Conservation (phyloP, 2,329 filamentous ascomycete genomes). For the Hymenoscyphus linearis region DNA sequence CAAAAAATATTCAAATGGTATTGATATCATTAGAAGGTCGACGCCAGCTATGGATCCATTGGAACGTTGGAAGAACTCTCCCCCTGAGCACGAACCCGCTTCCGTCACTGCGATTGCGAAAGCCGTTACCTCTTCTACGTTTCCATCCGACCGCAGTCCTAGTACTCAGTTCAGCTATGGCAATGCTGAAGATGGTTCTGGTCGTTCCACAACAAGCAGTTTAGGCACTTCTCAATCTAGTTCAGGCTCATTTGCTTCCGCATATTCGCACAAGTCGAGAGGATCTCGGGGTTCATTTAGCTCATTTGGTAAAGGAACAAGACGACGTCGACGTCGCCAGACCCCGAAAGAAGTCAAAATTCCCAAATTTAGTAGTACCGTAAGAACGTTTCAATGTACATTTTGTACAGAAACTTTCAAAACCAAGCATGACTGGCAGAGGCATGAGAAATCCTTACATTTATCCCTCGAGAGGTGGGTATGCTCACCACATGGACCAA, state of each 20-base stretch:
- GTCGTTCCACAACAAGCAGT: conserved; percentile 52
- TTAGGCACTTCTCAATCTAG: conserved; percentile 57
- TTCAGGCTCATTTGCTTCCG: conserved; percentile 52
- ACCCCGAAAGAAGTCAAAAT: conserved; percentile 38
- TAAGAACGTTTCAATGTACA: conserved; percentile 53
- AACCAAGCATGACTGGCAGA: conserved; percentile 65
- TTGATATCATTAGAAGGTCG: conserved; percentile 66
- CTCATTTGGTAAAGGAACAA: conserved; percentile 26
- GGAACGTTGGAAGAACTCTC: conserved; percentile 65
- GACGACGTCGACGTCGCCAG: conserved; percentile 29
- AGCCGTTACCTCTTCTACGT: conserved; percentile 48
- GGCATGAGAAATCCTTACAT: conserved; percentile 65
- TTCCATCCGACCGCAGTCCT: conserved; percentile 47
- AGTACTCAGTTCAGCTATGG: conserved; percentile 50
- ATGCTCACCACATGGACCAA: conserved; percentile 53
- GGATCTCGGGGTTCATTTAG: conserved; percentile 42
- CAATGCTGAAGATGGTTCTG: conserved; percentile 57
- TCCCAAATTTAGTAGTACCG: conserved; percentile 37
- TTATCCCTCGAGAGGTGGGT: conserved; percentile 62
- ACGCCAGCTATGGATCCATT: conserved; percentile 53
- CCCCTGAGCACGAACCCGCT: conserved; percentile 65
- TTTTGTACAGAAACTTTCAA: conserved; percentile 65
- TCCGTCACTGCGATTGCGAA: conserved; percentile 58
- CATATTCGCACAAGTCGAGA: conserved; percentile 53
- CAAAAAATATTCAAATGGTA: conserved; percentile 53